Conservation (phyloP, 768 basidiomycete species). For the Podaxis sp. region DNA sequence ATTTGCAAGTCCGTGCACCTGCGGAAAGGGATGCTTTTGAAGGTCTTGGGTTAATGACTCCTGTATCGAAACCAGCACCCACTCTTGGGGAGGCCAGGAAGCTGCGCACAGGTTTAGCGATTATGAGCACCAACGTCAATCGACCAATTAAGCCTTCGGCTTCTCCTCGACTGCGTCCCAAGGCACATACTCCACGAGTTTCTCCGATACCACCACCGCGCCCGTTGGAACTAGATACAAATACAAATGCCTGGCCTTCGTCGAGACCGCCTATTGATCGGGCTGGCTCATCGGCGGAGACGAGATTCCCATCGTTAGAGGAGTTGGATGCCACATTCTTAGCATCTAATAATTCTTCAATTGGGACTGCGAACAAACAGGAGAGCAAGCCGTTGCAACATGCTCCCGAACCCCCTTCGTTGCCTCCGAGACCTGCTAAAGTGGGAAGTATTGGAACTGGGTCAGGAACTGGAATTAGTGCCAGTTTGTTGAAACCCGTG, state of each 20-base stretch:
- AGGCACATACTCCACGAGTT: slow-evolving; percentile 8
- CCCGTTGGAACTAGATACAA: slow-evolving; percentile 27
- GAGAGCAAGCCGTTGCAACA: slow-evolving; percentile 1
- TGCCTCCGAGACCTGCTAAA: slow-evolving; percentile 9
- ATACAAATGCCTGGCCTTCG: slow-evolving; percentile 24
- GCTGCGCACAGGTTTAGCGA: slow-evolving; percentile 68
- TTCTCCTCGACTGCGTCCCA: slow-evolving; percentile 11
- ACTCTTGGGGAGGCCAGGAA: slow-evolving; percentile 78
- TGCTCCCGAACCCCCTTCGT: not conserved
- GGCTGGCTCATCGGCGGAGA: slow-evolving; percentile 56
- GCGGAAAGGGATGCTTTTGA: slow-evolving; percentile 75
- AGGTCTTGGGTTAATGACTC: slow-evolving; percentile 56
- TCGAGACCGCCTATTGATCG: slow-evolving; percentile 27
- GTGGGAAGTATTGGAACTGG: slow-evolving; percentile 16
- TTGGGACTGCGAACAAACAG: not conserved
- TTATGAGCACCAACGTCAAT: slow-evolving; percentile 35
- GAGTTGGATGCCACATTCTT: slow-evolving; percentile 60
- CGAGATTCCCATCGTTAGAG: slow-evolving; percentile 86
- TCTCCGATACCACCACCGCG: slow-evolving; percentile 38
- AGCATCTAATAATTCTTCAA: slow-evolving; percentile 18
- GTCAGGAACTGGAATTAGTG: slow-evolving; percentile 18
- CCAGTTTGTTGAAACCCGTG: slow-evolving; percentile 23
- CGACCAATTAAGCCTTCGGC: slow-evolving; percentile 26
- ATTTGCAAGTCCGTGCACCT: slow-evolving; percentile 7
- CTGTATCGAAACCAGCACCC: slow-evolving; percentile 49